Base-by-base conservation (phyloP, 441 rosid genomes). In the Rhodomyrtus psidioides region DNA sequence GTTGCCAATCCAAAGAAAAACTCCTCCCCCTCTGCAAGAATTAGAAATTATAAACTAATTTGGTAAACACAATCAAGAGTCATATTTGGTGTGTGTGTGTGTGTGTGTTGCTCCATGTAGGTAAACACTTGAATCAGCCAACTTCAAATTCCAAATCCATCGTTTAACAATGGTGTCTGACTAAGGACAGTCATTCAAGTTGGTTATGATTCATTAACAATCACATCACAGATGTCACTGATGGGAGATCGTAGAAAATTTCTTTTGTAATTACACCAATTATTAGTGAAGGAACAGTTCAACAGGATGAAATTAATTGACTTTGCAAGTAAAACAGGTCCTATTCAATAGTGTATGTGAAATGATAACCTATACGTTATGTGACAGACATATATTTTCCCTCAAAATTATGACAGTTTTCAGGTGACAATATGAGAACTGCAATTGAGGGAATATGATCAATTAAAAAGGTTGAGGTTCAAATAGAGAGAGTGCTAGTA, bases 1-100 rank as follows among this genome's bases (percentile, higher is more conserved):
- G 99, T 97, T 53, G 98, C 99, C 91, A 97, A 91, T 86, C 99
- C 99, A 86, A 95, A 97, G 97, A 97, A 95, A 92, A 97, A 97
- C 84, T 57, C 90, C 83, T 89, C 95, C 85, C 89, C 96, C 86
- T 86, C 95, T 86, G 87, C 90, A 84, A 39, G n/a, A 70, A 19
- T 60, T 15, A 54, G 75, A 58, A 83, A 53, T 70, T 10, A 30
- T 30, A 62, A 62, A 17, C 24, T 62, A 8, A 62, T 17, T 17
- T 21, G 6, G 24, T 39, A 30, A 62, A 30, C 24, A 9, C 75
- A 62, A 62, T 62, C 75, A 62, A 17, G 44, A 62, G 75, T 30
- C 30, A 17, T 62, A 62, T 62, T n/a, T n/a, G n/a, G n/a, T n/a
- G n/a, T n/a, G n/a, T n/a, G n/a, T n/a, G n/a, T 62, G 42, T 21